Base-by-base conservation (phyloP, 768 basidiomycete genomes). In the Phylloporus arenicola region DNA sequence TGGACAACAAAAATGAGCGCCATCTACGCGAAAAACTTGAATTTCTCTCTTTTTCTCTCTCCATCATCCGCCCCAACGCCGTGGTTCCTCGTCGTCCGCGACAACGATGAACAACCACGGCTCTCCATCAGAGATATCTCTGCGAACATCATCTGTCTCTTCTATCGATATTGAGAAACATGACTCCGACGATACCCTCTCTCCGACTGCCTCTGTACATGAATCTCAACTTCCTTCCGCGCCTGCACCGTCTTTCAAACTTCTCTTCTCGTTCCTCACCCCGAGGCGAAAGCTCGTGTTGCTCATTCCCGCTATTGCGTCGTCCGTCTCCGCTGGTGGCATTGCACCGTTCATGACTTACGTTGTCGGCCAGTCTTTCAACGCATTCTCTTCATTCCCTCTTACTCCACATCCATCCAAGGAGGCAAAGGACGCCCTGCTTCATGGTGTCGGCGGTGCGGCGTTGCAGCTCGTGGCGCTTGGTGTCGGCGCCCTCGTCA, bases 261-360 rank as follows among this genome's bases (percentile, higher is more conserved):
- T 84, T 6, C 78, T 92, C 47, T 91, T 88, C 62, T 79, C 81
- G 10, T 77, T 84, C 59, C 71, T 84, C 55, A 72, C 82, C 1
- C 70, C 73, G 11, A 73, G 77, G 44, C 83, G 88, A 56, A 61
- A 76, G 59, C 62, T 82, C 46, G 64, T 64, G 8, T 72, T 86
- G 56, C 72, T 90, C 53, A 43, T 81, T 20, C 91, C 91, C 4
- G 88, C 84, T 6, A 52, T 82, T 50, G 8, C 76, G 47, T 72
- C 82, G 12, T 85, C 90, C 17, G 48, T 85, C 39, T 70, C 76
- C 44, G 76, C 84, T 3, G 86, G 88, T 33, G 80, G 82, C 29
- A 75, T 90, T 47, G 86, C 85, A 0, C 90, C 92, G 1, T 87
- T 86, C 74, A 92, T 93, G 89, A 91, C 91, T 7, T 72, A 79